phyloP scores from a whole-genome alignment of 1,284 basidiomycete genomes.

The Retiboletus flavoniger region DNA sequence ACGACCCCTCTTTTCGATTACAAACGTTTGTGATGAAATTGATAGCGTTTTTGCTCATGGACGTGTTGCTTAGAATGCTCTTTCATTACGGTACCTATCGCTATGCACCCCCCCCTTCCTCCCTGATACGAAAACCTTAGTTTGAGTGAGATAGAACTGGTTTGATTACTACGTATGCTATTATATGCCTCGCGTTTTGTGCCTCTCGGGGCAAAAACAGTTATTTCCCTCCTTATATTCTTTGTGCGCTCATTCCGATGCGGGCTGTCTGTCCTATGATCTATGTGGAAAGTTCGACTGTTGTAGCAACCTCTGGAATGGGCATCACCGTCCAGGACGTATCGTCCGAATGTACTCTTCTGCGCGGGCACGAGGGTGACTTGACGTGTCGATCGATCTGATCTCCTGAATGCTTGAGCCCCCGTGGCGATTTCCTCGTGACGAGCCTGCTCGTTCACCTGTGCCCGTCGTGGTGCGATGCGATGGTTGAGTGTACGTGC shows the following conservation, averaged over 20 bases:
- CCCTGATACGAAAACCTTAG: neutral
- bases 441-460: no score
- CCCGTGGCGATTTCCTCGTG: no score
- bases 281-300: no score
- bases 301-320: no score
- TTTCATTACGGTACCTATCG: constrained; percentile 9
- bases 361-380: no score
- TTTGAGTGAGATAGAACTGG: constrained; percentile 9
- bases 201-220: neutral
- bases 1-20: neutral
- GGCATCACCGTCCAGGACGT: no score
- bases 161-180: constrained; percentile 1
- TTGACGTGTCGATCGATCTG: no score
- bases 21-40: constrained; percentile 8
- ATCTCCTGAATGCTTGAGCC: no score
- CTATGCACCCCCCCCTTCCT: constrained; percentile 4
- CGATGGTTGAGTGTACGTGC: no score
- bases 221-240: neutral
- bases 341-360: no score
- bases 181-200: constrained; percentile 5
- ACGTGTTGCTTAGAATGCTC: constrained; percentile 9
- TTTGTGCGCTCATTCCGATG: neutral
- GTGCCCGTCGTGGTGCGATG: no score
- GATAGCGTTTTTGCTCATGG: neutral
- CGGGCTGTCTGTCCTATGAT: no score